Evolutionary conservation across 2,329 filamentous ascomycete genomes (phyloP).

Genomic region (Geosmithia flava): DNA sequence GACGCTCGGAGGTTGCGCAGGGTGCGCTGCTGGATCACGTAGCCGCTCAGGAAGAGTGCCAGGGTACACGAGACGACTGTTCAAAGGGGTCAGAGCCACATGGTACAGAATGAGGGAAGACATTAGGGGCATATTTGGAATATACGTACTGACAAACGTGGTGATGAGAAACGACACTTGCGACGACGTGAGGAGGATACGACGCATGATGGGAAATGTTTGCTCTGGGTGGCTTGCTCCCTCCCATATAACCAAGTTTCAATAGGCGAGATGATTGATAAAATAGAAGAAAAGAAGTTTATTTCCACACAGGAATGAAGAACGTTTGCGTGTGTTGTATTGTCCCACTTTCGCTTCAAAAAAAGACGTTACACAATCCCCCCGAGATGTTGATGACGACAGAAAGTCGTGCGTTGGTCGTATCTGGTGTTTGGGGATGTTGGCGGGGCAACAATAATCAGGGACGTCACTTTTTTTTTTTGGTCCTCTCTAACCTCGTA

Average conservation of each 20-base stretch:
- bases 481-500: background rate
- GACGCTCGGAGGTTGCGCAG: conserved; percentile 64
- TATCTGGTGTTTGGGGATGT: conserved; percentile 13
- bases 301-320: background rate
- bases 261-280: background rate
- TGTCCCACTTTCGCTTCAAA: background rate
- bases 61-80: conserved; percentile 65
- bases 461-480: background rate
- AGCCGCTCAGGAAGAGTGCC: conserved; percentile 78
- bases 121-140: conserved; percentile 3
- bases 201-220: conserved; percentile 12
- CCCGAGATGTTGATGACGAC: background rate
- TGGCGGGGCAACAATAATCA: conserved; percentile 1
- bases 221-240: background rate
- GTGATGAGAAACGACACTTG: conserved; percentile 61
- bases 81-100: conserved; percentile 1
- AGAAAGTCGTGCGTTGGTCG: background rate
- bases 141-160: conserved; percentile 44
- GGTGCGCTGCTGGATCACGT: conserved; percentile 77
- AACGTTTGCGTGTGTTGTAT: background rate
- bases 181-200: conserved; percentile 51
- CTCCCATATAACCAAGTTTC: background rate
- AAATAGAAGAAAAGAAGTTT: background rate
- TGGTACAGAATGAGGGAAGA: no score
- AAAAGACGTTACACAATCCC: background rate